These are phyloP conservation scores for Kalaharituber pfeilii DNA, from an alignment of 2,329 filamentous ascomycete species.

Conservation along the genomic window DNA sequence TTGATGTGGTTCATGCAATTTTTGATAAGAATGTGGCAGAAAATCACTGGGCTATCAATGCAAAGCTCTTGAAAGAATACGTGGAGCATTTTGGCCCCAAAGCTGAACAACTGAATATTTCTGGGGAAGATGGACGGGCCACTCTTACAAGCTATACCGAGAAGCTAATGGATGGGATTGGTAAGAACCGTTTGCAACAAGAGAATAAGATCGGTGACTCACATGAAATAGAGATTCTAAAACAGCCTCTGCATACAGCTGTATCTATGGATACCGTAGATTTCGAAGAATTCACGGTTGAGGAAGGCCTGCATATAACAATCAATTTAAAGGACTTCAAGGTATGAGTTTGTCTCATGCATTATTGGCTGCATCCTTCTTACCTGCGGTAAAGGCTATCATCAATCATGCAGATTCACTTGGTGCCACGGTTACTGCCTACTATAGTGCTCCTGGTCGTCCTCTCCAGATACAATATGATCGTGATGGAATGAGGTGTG, in stretches of 20 bases:
- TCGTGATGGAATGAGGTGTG: conserved; percentile 32
- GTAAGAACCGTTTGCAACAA: conserved; percentile 19
- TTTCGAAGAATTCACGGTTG: conserved; percentile 35
- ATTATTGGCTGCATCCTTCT: too few relatives aligned
- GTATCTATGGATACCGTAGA: conserved; percentile 35
- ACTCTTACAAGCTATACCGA: conserved; percentile 39
- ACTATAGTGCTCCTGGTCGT: conserved; percentile 34
- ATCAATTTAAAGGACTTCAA: conserved; percentile 40
- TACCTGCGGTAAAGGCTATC: conserved; percentile 27
- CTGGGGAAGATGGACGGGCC: conserved; percentile 33
- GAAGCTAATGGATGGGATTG: conserved; percentile 35
- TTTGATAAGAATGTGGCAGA: conserved; percentile 33
- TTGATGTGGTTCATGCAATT: conserved; percentile 37
- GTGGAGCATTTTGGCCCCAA: conserved; percentile 38
- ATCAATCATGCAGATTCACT: conserved; percentile 36
- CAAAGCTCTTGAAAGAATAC: conserved; percentile 33
- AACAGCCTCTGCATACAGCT: conserved; percentile 37
- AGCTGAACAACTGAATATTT: conserved; percentile 37
- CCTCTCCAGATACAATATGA: conserved; percentile 37
- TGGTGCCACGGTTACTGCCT: conserved; percentile 31
- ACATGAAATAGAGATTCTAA: conserved; percentile 31
- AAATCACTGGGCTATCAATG: conserved; percentile 34
- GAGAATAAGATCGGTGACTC: conserved; percentile 6
- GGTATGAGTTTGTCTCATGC: conserved; percentile 14
- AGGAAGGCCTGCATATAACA: conserved; percentile 34